These are phyloP conservation scores for Erythrophleum ivorense DNA, from an alignment of 331 rosid species.

Conservation along the genomic window DNA sequence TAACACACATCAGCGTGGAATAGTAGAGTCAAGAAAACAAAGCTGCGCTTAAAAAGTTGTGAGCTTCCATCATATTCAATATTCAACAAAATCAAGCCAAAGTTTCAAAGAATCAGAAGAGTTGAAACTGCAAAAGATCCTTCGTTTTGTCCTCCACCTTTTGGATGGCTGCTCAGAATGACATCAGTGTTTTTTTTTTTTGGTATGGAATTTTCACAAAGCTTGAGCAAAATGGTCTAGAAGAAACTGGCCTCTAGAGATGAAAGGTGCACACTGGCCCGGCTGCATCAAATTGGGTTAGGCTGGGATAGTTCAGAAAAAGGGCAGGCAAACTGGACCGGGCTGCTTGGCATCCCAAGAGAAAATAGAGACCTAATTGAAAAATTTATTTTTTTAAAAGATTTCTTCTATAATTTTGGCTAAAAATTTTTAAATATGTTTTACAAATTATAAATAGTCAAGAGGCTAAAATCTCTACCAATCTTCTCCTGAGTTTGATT, in stretches of 20 bases:
- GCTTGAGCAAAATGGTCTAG: not conserved
- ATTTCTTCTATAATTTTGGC: too few relatives aligned
- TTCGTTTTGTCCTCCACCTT: not conserved
- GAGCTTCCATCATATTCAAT: not conserved
- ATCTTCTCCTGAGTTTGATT: too few relatives aligned
- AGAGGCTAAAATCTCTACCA: too few relatives aligned
- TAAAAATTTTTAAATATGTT: too few relatives aligned
- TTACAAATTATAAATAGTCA: too few relatives aligned
- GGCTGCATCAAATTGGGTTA: too few relatives aligned
- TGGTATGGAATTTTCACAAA: not conserved
- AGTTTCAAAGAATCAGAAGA: not conserved
- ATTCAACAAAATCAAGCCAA: not conserved
- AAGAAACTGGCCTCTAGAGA: not conserved
- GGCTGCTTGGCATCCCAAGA: too few relatives aligned
- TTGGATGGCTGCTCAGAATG: not conserved
- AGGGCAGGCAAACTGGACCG: too few relatives aligned
- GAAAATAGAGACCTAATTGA: too few relatives aligned
- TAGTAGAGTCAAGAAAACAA: not conserved
- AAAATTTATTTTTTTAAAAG: too few relatives aligned
- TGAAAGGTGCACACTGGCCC: too few relatives aligned
- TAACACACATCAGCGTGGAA: not conserved
- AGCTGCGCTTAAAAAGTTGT: not conserved
- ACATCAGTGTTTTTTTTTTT: not conserved
- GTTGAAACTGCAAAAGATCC: not conserved
- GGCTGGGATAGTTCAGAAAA: too few relatives aligned